Evolutionary conservation across 495 filamentous ascomycete genomes (phyloP).

Genomic region (Hypoxylon perforatum): DNA sequence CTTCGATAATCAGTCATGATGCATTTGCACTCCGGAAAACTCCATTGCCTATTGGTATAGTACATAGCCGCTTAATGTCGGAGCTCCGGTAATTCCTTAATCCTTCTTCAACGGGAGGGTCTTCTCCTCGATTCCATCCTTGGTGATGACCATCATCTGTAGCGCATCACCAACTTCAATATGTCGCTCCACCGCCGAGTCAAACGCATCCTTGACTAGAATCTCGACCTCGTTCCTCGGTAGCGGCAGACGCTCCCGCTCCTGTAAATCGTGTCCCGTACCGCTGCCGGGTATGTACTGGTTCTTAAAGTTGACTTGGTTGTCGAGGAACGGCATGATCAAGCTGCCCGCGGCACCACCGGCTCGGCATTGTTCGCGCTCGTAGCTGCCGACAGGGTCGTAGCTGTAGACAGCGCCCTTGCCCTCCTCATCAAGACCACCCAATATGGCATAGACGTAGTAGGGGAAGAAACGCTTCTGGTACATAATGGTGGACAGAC

Average conservation of each 20-base stretch:
- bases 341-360: constrained; percentile 94
- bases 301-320: constrained; percentile 99
- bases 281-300: constrained; percentile 93
- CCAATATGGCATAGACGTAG: constrained; percentile 93
- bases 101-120: constrained; percentile 89
- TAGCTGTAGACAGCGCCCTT: constrained; percentile 96
- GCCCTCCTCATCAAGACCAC: constrained; percentile 93
- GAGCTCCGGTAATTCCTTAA: constrained; percentile 55
- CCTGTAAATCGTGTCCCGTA: constrained; percentile 80
- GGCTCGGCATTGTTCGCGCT: constrained; percentile 93
- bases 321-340: constrained; percentile 99
- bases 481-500: constrained; percentile 93
- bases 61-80: constrained; percentile 33
- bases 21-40: constrained; percentile 30
- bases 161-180: constrained; percentile 97
- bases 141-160: constrained; percentile 93
- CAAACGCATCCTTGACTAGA: constrained; percentile 95
- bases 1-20: constrained; percentile 27
- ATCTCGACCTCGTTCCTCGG: constrained; percentile 78
- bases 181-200: constrained; percentile 96
- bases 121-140: constrained; percentile 87
- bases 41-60: constrained; percentile 38
- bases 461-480: constrained; percentile 98
- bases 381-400: constrained; percentile 96
- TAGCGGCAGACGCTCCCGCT: constrained; percentile 72